phyloP scores from a whole-genome alignment of 345 rosid species.

The Rubroshorea leprosula region DNA sequence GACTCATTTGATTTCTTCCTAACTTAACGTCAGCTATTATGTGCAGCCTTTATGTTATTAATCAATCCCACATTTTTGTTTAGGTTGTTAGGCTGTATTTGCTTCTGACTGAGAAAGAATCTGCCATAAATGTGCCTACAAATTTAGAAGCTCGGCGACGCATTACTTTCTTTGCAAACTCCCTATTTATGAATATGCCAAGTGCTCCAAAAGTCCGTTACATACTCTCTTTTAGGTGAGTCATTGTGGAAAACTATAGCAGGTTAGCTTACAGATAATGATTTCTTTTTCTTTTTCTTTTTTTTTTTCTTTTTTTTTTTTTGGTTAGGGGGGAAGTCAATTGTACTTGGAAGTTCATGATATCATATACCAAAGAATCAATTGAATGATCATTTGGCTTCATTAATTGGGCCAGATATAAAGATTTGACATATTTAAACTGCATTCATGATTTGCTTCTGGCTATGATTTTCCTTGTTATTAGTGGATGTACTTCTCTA shows the following conservation, averaged over 20 bases:
- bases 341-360: not conserved
- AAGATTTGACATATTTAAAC: no score
- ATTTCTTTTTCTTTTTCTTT: no score
- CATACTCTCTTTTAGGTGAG: constrained; percentile 91
- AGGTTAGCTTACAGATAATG: no score
- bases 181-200: constrained; percentile 95
- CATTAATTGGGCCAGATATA: no score
- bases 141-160: constrained; percentile 98
- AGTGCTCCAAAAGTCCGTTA: constrained; percentile 76
- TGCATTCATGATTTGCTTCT: not conserved
- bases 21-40: not conserved
- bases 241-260: constrained; percentile 5
- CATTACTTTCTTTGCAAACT: constrained; percentile 95
- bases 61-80: constrained; percentile 8
- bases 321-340: not conserved
- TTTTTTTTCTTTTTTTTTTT: no score
- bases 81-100: constrained; percentile 74
- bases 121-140: constrained; percentile 90
- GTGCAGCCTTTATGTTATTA: constrained; percentile 8
- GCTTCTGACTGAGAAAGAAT: constrained; percentile 90
- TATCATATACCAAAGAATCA: no score
- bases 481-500: not conserved
- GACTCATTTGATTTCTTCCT: constrained; percentile 1
- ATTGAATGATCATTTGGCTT: not conserved
- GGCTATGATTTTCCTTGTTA: no score